Evolutionary conservation across 78 protist species (phyloP).

Genomic region (Dictyostelium intermedium): DNA sequence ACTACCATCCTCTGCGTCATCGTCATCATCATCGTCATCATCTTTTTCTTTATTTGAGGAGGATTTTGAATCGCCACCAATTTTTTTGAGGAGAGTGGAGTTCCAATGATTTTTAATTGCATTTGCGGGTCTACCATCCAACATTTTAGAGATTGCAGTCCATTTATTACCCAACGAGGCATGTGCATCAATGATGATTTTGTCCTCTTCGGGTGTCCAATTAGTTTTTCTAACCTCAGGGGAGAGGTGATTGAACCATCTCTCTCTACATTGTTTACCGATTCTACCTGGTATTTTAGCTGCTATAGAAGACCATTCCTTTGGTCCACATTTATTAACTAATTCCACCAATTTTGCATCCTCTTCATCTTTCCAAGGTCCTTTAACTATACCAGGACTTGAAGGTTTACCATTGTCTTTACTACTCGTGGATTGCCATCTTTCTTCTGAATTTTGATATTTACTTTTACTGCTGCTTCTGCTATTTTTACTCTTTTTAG

Average conservation of each 20-base stretch:
- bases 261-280: constrained; percentile 85
- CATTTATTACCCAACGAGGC: constrained; percentile 88
- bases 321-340: constrained; percentile 68
- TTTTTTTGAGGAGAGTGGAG: constrained; percentile 83
- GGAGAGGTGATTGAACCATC: constrained; percentile 93
- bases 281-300: constrained; percentile 76
- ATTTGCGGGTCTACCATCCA: constrained; percentile 95
- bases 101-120: constrained; percentile 96
- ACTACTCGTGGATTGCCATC: background rate
- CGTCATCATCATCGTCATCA: constrained; percentile 63
- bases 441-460: constrained; percentile 9
- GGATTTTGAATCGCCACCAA: constrained; percentile 33
- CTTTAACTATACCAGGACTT: constrained; percentile 52
- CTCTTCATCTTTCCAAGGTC: constrained; percentile 80
- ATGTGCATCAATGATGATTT: constrained; percentile 83
- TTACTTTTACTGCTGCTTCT: constrained; percentile 31
- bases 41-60: background rate
- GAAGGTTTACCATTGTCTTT: background rate
- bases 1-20: constrained; percentile 23
- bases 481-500: constrained; percentile 66
- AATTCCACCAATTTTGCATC: constrained; percentile 67
- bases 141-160: constrained; percentile 88
- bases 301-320: constrained; percentile 82
- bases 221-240: constrained; percentile 83
- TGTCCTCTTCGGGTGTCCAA: constrained; percentile 93